Conservation (phyloP, 371 early-diverging fungal species). For the Rhizopus stolonifer region DNA sequence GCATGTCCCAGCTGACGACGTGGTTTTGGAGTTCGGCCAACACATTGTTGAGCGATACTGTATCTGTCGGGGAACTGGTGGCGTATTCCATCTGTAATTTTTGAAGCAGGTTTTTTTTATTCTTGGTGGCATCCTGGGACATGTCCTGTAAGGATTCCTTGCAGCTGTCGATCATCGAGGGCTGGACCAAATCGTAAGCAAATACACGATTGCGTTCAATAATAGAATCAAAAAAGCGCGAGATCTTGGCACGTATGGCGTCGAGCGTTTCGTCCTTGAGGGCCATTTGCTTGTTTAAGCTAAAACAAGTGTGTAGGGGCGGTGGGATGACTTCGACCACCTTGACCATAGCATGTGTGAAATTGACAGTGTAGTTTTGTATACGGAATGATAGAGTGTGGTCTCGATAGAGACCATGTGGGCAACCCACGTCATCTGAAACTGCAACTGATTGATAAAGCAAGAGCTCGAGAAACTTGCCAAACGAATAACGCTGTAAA, state of each 20-base stretch:
- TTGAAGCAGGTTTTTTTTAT: conserved; percentile 78
- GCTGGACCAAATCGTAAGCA: conserved; percentile 63
- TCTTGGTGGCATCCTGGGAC: conserved; percentile 65
- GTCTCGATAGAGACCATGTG: conserved; percentile 77
- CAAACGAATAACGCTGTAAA: conserved; percentile 92
- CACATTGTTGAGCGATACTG: conserved; percentile 74
- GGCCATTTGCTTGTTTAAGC: conserved; percentile 49
- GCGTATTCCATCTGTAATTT: conserved; percentile 76
- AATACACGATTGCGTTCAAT: conserved; percentile 59
- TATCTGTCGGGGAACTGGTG: conserved; percentile 75
- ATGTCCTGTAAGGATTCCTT: conserved; percentile 62
- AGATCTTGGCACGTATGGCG: conserved; percentile 54
- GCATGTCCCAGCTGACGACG: conserved; percentile 78
- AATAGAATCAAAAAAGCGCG: conserved; percentile 72
- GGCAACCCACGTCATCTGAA: conserved; percentile 52
- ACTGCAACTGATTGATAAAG: conserved; percentile 71
- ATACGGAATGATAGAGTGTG: conserved; percentile 79
- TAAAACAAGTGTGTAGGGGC: conserved; percentile 65
- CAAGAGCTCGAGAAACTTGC: conserved; percentile 89
- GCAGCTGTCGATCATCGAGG: conserved; percentile 64
- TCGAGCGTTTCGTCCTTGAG: conserved; percentile 70
- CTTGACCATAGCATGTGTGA: conserved; percentile 74
- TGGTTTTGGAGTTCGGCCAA: conserved; percentile 74
- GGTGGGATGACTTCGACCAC: conserved; percentile 83
- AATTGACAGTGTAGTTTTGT: conserved; percentile 70